Conservation (phyloP, 768 basidiomycete species). For the Tricholoma sp. region DNA sequence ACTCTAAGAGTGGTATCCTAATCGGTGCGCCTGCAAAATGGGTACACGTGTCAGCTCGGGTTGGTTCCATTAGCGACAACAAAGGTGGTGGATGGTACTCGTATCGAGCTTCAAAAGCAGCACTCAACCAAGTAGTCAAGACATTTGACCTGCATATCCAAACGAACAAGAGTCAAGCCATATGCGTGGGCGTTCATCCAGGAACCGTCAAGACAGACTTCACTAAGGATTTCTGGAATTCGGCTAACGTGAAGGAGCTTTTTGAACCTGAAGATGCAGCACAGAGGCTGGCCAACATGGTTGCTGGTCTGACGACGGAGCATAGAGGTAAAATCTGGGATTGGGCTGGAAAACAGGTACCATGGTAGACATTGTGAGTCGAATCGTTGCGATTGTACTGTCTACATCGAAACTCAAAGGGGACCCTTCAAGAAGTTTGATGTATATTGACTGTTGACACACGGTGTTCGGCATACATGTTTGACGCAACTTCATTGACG, state of each 20-base stretch:
- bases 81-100: constrained; percentile 57
- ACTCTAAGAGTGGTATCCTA: constrained; percentile 13
- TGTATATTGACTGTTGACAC: too few relatives aligned
- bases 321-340: constrained; percentile 55
- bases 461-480: too few relatives aligned
- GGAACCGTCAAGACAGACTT: constrained; percentile 58
- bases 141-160: constrained; percentile 54
- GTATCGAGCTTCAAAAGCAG: constrained; percentile 57
- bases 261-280: constrained; percentile 52
- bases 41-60: constrained; percentile 56
- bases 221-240: constrained; percentile 48
- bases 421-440: neutral
- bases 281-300: constrained; percentile 39
- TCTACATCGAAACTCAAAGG: too few relatives aligned
- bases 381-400: neutral
- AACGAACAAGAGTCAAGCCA: constrained; percentile 40
- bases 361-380: constrained; percentile 21
- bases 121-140: constrained; percentile 58
- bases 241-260: constrained; percentile 29
- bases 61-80: constrained; percentile 58
- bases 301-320: constrained; percentile 30
- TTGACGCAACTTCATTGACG: too few relatives aligned
- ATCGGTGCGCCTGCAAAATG: constrained; percentile 38
- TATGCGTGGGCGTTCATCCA: constrained; percentile 54
- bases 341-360: constrained; percentile 48